Conservation (phyloP, 2,329 filamentous ascomycete genomes). For the Fusarium haematococcum region DNA sequence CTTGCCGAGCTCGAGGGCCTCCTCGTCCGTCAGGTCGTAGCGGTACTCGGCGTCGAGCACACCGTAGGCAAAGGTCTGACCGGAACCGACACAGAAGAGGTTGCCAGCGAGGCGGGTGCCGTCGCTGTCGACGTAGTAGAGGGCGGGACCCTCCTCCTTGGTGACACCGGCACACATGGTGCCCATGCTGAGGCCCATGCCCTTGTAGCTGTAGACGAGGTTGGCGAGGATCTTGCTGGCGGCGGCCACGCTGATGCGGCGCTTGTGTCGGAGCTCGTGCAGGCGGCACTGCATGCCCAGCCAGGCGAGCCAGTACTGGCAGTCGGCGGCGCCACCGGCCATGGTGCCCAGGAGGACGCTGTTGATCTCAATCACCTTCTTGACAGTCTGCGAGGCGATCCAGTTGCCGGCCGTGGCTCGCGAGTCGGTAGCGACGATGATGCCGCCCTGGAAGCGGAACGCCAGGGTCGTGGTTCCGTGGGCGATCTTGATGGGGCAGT, state of each 20-base stretch:
- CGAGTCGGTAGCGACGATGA: slow-evolving; percentile 98
- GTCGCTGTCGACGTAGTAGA: slow-evolving; percentile 98
- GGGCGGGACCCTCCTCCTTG: slow-evolving; percentile 91
- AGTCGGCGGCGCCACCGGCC: slow-evolving; percentile 98
- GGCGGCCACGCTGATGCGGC: slow-evolving; percentile 95
- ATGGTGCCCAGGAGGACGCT: slow-evolving; percentile 94
- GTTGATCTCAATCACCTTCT: slow-evolving; percentile 99
- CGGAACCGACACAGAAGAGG: slow-evolving; percentile 97
- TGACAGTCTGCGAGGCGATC: slow-evolving; percentile 99
- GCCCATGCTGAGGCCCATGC: slow-evolving; percentile 98
- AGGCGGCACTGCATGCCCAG: slow-evolving; percentile 99
- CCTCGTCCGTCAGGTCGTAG: slow-evolving; percentile 88
- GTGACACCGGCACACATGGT: slow-evolving; percentile 99
- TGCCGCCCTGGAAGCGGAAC: slow-evolving; percentile 97
- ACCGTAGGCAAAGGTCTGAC: slow-evolving; percentile 98
- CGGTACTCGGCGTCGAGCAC: slow-evolving; percentile 95
- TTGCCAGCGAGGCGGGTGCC: slow-evolving; percentile 93
- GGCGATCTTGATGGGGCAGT: slow-evolving; percentile 98
- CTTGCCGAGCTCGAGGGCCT: slow-evolving; percentile 89
- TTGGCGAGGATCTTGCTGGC: slow-evolving; percentile 99
- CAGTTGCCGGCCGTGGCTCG: slow-evolving; percentile 97
- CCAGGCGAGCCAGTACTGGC: slow-evolving; percentile 99
- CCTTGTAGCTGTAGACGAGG: slow-evolving; percentile 98
- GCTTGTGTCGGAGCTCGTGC: slow-evolving; percentile 99
- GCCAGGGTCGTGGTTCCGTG: slow-evolving; percentile 98